phyloP scores from a whole-genome alignment of 1,139 yeast species.

The Eremothecium cymbalariae region DNA sequence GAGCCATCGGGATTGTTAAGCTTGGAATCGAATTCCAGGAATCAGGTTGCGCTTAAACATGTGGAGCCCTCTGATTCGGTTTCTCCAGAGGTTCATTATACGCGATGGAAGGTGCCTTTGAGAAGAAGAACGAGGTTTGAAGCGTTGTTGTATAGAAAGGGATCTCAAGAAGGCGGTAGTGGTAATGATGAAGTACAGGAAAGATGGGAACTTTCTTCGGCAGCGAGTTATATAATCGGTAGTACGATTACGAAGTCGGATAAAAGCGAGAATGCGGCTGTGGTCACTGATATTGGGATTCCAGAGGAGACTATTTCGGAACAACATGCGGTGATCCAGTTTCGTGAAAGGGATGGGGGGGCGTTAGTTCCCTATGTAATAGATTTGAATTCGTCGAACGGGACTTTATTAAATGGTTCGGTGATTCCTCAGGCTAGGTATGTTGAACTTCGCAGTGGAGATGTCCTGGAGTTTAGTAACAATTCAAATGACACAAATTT shows the following conservation, averaged over 20 bases:
- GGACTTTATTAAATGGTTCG: constrained; percentile 43
- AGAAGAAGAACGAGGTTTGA: constrained; percentile 25
- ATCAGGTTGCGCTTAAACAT: constrained; percentile 39
- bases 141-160: constrained; percentile 17
- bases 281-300: constrained; percentile 39
- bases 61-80: constrained; percentile 39
- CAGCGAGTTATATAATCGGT: constrained; percentile 38
- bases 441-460: constrained; percentile 42
- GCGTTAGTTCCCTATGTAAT: constrained; percentile 38
- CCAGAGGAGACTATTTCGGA: constrained; percentile 41
- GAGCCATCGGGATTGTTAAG: constrained; percentile 42
- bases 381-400: constrained; percentile 48
- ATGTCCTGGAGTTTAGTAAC: constrained; percentile 42
- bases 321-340: constrained; percentile 53
- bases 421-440: constrained; percentile 40
- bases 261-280: constrained; percentile 11
- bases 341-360: constrained; percentile 28
- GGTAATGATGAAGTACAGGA: constrained; percentile 13
- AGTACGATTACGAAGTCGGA: constrained; percentile 22
- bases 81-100: constrained; percentile 28
- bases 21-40: constrained; percentile 36
- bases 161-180: constrained; percentile 1
- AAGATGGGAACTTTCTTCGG: constrained; percentile 30
- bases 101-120: constrained; percentile 23
- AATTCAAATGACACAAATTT: constrained; percentile 30